Evolutionary conservation across 768 basidiomycete species (phyloP), one percentile per base, ranked within the genome.

Genomic region (Suillus tomentosus): DNA sequence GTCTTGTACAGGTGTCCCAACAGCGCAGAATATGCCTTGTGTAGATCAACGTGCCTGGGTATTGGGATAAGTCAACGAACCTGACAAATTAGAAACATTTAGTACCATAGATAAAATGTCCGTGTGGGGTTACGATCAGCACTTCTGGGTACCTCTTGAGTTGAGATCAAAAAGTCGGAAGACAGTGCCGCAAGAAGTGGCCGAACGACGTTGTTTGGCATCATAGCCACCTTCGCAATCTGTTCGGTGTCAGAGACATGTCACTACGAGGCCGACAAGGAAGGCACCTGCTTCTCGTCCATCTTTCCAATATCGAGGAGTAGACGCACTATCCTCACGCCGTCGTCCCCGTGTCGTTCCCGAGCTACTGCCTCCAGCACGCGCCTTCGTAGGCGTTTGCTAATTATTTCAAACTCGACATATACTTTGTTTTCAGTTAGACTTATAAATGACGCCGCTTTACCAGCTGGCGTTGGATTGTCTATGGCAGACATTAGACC

Each of bases 211-310:
- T 93, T 94, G 40, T 90, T 82, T 2, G 93, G 85, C 82, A 99
- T 91, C 92, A 99, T 94, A 19, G 94, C 92, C 58, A 90, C 81
- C 75, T 96, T 96, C 37, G 94, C 91, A 56, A 99, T 88, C 96
- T 99, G 68, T 15, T 37, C n/a, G 34, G 19, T n/a, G 45, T 40
- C 50, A 68, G 60, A 62, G 59, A 51, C 6, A 11, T 17, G 13
- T 57, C 22, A 48, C 50, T 51, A 47, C 65, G 34, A 55, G 42
- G 51, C 27, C 19, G 47, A 63, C 27, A 15, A 11, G 19, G 11
- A 42, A 67, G 84, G 65, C 61, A 94, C 96, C 77, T 95, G 93
- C 73, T 96, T 95, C 77, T 97, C 96, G 67, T 95, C 94, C 83
- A 95, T 89, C 76, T 97, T 97, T 7, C 94, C 95, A 5, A 87